Conservation (phyloP, 176 grass and related monocot species). For the Rhynchospora pubera region DNA sequence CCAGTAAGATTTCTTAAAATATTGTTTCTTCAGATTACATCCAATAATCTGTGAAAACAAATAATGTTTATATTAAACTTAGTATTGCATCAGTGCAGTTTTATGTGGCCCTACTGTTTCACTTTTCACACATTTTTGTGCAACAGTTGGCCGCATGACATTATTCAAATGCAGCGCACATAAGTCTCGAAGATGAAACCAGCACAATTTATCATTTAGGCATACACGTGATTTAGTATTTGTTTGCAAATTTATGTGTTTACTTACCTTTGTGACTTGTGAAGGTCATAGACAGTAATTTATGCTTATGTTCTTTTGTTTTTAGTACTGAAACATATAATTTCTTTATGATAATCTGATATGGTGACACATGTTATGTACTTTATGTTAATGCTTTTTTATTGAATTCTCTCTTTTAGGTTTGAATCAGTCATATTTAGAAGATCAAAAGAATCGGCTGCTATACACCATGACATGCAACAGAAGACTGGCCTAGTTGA, state of each 20-base stretch:
- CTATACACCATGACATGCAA: constrained; percentile 63
- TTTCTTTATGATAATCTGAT: not conserved
- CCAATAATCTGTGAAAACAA: not conserved
- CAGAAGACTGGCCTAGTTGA: constrained; percentile 93
- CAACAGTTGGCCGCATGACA: not conserved
- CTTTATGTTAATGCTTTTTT: constrained; percentile 8
- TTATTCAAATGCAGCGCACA: not conserved
- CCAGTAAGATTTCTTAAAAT: not conserved
- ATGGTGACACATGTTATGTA: not conserved
- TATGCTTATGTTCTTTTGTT: not conserved
- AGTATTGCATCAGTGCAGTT: not conserved
- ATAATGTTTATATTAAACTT: not conserved
- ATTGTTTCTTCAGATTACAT: not conserved
- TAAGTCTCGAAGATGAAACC: not conserved
- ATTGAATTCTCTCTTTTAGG: constrained; percentile 40
- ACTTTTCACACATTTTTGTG: not conserved
- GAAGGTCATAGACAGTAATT: not conserved
- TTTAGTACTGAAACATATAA: not conserved
- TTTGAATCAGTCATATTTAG: constrained; percentile 78
- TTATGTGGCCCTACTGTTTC: not conserved
- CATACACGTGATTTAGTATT: not conserved
- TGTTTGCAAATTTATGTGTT: not conserved
- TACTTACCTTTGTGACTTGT: not conserved
- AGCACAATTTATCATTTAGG: not conserved
- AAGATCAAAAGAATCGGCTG: constrained; percentile 59